Conservation (phyloP, 352 stramenopile species). For the Phytophthora colocasiae region DNA sequence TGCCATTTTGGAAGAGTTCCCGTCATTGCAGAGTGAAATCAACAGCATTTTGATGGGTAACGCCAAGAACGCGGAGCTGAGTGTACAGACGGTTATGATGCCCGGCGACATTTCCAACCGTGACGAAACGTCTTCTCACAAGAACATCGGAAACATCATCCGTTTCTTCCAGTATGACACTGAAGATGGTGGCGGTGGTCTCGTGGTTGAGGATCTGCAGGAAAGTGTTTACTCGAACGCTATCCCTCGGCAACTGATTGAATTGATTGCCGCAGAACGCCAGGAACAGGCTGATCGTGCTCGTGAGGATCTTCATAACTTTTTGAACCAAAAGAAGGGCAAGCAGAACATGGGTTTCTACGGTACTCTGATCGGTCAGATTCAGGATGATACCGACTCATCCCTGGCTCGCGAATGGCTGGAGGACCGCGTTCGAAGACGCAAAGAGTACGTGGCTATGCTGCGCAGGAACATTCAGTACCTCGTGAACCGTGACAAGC, state of each 20-base stretch:
- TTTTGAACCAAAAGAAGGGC: slow-evolving; percentile 89
- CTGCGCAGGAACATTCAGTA: slow-evolving; percentile 88
- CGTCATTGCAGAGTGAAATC: slow-evolving; percentile 70
- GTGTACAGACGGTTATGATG: slow-evolving; percentile 91
- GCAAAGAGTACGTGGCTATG: slow-evolving; percentile 85
- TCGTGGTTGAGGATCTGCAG: slow-evolving; percentile 88
- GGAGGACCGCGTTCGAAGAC: slow-evolving; percentile 75
- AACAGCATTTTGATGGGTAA: slow-evolving; percentile 75
- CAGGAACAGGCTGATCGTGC: slow-evolving; percentile 85
- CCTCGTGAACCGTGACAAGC: slow-evolving; percentile 86
- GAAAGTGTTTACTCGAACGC: slow-evolving; percentile 80
- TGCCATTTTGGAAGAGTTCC: slow-evolving; percentile 76
- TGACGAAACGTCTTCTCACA: slow-evolving; percentile 79
- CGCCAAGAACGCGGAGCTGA: slow-evolving; percentile 82
- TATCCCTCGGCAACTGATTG: slow-evolving; percentile 85
- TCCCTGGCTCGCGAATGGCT: slow-evolving; percentile 82
- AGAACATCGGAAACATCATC: slow-evolving; percentile 91
- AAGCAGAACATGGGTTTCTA: slow-evolving; percentile 88
- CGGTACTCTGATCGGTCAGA: slow-evolving; percentile 86
- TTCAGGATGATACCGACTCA: slow-evolving; percentile 86
- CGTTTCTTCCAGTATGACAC: slow-evolving; percentile 91
- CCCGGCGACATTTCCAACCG: slow-evolving; percentile 73
- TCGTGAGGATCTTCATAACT: slow-evolving; percentile 76
- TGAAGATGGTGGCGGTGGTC: slow-evolving; percentile 75
- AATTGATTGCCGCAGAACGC: slow-evolving; percentile 78